Evolutionary conservation across 106 monocot species (phyloP).

Genomic region (Allium fistulosum): DNA sequence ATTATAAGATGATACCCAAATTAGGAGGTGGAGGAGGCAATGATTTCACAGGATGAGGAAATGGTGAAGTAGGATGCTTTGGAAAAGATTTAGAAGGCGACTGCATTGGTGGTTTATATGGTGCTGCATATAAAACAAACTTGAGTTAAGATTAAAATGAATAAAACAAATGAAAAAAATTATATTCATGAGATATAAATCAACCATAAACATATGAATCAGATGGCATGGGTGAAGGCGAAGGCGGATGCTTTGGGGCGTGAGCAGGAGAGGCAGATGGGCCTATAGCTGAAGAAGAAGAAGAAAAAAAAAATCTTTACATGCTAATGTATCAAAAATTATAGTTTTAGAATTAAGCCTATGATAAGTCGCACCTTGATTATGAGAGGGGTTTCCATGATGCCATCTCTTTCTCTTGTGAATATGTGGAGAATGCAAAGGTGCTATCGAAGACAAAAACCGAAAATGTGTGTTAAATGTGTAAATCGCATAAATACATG

Average conservation of each 20-base stretch:
- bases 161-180: background rate
- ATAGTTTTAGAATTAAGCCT: background rate
- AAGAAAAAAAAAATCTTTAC: background rate
- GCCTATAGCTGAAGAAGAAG: background rate
- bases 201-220: conserved; percentile 17
- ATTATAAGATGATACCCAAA: conserved; percentile 25
- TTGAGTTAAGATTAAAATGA: background rate
- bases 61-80: conserved; percentile 17
- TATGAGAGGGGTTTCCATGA: conserved; percentile 17
- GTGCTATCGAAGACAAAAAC: conserved; percentile 1
- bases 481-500: no score
- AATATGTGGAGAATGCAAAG: conserved; percentile 24
- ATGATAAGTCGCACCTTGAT: conserved; percentile 18
- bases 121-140: conserved; percentile 25
- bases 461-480: no score
- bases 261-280: conserved; percentile 19
- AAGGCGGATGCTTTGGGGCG: conserved; percentile 19
- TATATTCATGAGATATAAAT: conserved; percentile 9
- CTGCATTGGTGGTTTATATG: conserved; percentile 21
- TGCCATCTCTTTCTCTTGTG: conserved; percentile 18
- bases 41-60: conserved; percentile 19
- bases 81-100: conserved; percentile 23
- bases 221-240: conserved; percentile 16
- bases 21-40: conserved; percentile 74
- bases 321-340: background rate